A percentile compares a stretch with the other conserved stretches of the same genome.
Evolutionary conservation across 2,329 filamentous ascomycete species (phyloP).

Genomic region (Aspergillus fischeri): DNA sequence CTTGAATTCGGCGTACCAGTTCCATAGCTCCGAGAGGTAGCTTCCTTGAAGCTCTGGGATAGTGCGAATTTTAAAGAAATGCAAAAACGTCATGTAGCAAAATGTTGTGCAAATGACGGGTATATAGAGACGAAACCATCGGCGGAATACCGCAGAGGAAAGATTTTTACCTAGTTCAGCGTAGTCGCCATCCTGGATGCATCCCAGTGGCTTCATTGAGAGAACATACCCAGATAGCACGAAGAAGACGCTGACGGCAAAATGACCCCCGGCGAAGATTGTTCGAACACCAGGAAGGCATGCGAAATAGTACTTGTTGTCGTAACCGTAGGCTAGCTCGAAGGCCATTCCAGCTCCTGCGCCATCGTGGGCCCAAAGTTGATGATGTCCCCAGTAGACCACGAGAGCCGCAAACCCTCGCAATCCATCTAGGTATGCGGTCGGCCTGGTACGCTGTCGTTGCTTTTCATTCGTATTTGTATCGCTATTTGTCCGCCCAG

Average conservation of each 20-base stretch:
- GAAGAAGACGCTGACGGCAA: constrained; percentile 41
- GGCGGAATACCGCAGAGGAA: too few relatives aligned
- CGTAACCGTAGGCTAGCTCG: constrained; percentile 50
- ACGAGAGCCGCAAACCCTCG: constrained; percentile 64
- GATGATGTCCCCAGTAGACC: constrained; percentile 61
- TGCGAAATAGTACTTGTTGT: constrained; percentile 44
- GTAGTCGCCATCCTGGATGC: too few relatives aligned
- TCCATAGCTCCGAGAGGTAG: constrained; percentile 50
- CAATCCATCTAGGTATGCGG: constrained; percentile 62
- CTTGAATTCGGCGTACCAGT: constrained; percentile 55
- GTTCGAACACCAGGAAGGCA: constrained; percentile 56
- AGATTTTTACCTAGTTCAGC: too few relatives aligned
- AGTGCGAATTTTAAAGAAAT: constrained; percentile 46
- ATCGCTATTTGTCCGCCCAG: too few relatives aligned
- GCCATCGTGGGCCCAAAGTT: constrained; percentile 52
- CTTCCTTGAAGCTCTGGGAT: constrained; percentile 38
- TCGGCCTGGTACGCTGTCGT: constrained; percentile 42
- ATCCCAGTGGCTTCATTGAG: too few relatives aligned
- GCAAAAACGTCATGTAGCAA: too few relatives aligned
- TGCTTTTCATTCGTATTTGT: too few relatives aligned
- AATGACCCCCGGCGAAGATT: constrained; percentile 60
- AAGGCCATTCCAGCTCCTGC: constrained; percentile 31
- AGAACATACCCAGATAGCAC: too few relatives aligned
- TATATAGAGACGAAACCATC: too few relatives aligned
- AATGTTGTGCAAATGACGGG: too few relatives aligned